Evolutionary conservation across 2,329 filamentous ascomycete species (phyloP), one percentile per base, ranked within the genome.

Genomic region (Clonostachys byssicola): DNA sequence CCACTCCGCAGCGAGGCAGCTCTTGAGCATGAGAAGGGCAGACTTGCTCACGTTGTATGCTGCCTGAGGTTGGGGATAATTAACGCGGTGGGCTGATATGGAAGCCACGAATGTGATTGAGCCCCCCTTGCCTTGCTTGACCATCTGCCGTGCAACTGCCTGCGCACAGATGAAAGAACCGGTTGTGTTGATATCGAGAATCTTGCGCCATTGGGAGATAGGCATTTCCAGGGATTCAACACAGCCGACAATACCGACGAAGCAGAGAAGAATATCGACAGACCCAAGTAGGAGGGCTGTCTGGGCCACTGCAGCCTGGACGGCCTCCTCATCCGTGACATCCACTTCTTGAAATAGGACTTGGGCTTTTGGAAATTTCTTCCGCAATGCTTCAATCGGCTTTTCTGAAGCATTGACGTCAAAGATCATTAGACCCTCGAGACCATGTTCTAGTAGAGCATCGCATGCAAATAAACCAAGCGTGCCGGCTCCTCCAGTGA

Each of bases 21-120:
- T 80, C 44, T 80, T 83, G 54, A 90, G 62, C 44, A 80, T 77
- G 33, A 86, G 55, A 2, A 91, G 63, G 0, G 79, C 85, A 0
- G 84, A 80, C 62, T 92, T 92, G 52, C 76, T 81, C 2, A 82
- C 81, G 53, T 92, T 91, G 59, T 92, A 91, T 1, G 81, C 78
- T 1, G 72, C 73, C 58, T 91, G 87, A 0, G 86, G 85, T 58
- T 89, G 86, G 0, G 86, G 86, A 56, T 73, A 89, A 56, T 89
- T 89, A 47, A 86, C 84, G 3, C 75, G 61, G 52, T 89, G 85
- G 0, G 74, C 86, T 2, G 81, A 86, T 42, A 89, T 86, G 12
- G 78, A 85, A 0, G 86, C 82, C 0, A 81, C 81, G 49, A 91
- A 77, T 2, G 85, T 68, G 47, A 90, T 86, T 39, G 74, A 75